A percentile compares a stretch with the other conserved stretches of the same genome.
phyloP scores from a whole-genome alignment of 306 rosid genomes.

The Prinsepia uniflora region DNA sequence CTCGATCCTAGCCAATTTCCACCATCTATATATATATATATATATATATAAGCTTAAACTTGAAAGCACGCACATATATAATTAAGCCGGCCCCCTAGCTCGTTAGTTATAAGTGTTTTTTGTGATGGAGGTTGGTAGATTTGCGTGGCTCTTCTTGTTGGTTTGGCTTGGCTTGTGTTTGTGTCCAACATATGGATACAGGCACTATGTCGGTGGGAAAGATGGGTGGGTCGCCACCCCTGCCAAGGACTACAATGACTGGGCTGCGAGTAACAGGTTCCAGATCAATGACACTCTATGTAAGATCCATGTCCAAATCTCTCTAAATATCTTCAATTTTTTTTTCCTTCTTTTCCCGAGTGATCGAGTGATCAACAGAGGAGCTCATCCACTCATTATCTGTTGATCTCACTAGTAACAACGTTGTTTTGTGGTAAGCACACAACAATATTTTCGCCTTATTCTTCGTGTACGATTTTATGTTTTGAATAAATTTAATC shows the following conservation, averaged over 20 bases:
- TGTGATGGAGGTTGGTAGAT: slow-evolving; percentile 40
- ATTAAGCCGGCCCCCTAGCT: background rate
- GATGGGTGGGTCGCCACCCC: slow-evolving; percentile 81
- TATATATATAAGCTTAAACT: background rate
- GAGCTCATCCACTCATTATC: too few species aligned
- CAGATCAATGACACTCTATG: slow-evolving; percentile 59
- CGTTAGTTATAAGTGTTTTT: background rate
- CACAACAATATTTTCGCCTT: background rate
- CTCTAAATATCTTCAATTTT: background rate
- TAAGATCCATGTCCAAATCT: slow-evolving; percentile 15
- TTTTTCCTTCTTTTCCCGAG: background rate
- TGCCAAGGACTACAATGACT: slow-evolving; percentile 42
- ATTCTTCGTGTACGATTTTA: background rate
- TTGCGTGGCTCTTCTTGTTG: slow-evolving; percentile 19
- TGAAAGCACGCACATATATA: background rate
- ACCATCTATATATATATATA: background rate
- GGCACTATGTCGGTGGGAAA: slow-evolving; percentile 55
- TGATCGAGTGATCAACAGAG: too few species aligned
- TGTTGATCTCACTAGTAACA: too few species aligned
- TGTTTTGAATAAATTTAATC: background rate
- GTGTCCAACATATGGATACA: slow-evolving; percentile 37
- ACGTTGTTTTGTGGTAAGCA: too few species aligned
- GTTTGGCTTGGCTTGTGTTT: slow-evolving; percentile 22
- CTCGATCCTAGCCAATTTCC: background rate
- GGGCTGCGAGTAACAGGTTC: slow-evolving; percentile 65